phyloP scores from a whole-genome alignment of 2,329 filamentous ascomycete species.

The Fusarium oligoseptatum region DNA sequence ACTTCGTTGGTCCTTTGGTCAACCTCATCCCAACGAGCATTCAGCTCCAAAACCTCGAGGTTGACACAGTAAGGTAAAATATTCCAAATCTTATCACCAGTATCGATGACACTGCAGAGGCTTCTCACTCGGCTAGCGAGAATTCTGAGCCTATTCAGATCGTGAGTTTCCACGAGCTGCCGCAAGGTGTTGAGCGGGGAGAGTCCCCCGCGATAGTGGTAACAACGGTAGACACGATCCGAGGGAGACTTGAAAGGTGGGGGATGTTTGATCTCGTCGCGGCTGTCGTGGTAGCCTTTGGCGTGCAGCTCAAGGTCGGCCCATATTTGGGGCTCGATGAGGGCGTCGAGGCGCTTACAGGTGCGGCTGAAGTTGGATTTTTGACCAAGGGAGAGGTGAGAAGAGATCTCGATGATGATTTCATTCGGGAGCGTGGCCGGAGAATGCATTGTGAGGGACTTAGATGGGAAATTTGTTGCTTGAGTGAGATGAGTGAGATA shows the following conservation, averaged over 20 bases:
- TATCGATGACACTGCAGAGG: neutral
- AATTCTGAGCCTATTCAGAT: neutral
- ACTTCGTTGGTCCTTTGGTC: neutral
- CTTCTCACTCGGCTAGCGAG: neutral
- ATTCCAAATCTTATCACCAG: conserved; percentile 13
- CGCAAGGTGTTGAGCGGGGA: neutral
- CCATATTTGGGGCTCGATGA: conserved; percentile 27
- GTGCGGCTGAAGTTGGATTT: neutral
- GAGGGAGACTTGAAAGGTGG: conserved; percentile 1
- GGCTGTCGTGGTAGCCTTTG: conserved; percentile 18
- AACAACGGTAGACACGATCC: neutral
- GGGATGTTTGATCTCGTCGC: neutral
- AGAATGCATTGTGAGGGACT: neutral
- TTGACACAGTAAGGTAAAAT: conserved; percentile 25
- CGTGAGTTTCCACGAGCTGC: neutral
- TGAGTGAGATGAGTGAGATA: neutral
- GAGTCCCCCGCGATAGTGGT: neutral
- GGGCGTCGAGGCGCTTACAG: conserved; percentile 11
- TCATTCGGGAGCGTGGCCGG: neutral
- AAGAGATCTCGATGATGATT: conserved; percentile 1
- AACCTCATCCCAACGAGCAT: neutral
- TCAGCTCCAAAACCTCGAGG: conserved; percentile 23
- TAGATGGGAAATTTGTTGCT: neutral
- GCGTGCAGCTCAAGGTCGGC: conserved; percentile 31
- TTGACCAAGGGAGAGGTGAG: neutral